Evolutionary conservation across 805 yeast genomes (phyloP), one percentile per base, ranked within the genome.

Genomic region (Candida vaughaniae): DNA sequence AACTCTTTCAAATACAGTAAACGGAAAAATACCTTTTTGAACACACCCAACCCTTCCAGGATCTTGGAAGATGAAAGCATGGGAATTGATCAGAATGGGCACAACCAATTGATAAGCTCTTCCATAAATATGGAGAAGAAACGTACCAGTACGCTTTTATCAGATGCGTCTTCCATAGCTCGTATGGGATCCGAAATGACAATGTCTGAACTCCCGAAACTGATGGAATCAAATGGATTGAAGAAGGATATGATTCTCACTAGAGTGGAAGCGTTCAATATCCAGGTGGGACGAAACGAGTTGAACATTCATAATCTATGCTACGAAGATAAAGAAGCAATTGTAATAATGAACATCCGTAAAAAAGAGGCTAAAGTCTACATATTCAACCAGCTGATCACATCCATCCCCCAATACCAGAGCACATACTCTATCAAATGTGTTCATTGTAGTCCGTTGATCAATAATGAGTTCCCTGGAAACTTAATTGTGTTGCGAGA

Each of bases 181-280:
- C 52, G 74, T 40, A 66, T 68, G 72, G 67, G 67, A 5, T 58
- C 69, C 4, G 73, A 63, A 27, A 41, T 60, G 16, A 58, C 61
- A 3, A 52, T 51, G 25, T 41, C 56, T 4, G 65, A 60, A 14
- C 17, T 20, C 8, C 26, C 52, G 10, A 61, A 57, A 25, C 41
- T 43, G 10, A 37, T 54, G 39, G 78, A 69, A 23, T 44, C 58
- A 5, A 53, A 63, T 5, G 46, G 55, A 4, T 55, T 77, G 16
- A 62, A 78, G 26, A 85, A 83, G 47, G 95, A 87, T 54, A 71
- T 82, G 49, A 80, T 82, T n/a, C 61, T 86, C 42, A 78, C 89
- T 0, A 76, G 73, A 49, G 57, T 85, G 2, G 79, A 78, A 12
- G 56, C 74, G 1, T 58, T 67, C 26, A 62, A 53, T 35, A 26